Conservation (phyloP, 2,329 filamentous ascomycete genomes). For the Diplodia corticola region DNA sequence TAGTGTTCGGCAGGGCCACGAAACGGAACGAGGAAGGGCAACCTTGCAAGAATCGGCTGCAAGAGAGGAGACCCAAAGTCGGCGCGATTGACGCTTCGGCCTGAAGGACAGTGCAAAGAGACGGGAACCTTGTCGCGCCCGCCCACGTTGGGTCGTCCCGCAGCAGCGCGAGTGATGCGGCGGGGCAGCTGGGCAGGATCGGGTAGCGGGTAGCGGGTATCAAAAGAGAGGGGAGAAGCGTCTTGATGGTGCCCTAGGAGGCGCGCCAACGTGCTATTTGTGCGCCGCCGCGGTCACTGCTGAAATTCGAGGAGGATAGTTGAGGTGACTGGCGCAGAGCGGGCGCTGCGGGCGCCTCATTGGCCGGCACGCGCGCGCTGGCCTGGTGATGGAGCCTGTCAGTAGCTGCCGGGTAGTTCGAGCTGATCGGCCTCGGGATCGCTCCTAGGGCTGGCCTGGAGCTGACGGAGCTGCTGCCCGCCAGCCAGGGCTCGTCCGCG, state of each 20-base stretch:
- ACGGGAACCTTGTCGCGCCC: constrained; percentile 21
- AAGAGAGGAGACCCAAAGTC: constrained; percentile 20
- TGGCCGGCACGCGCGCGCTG: constrained; percentile 12
- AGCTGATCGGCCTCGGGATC: constrained; percentile 28
- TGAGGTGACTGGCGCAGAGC: constrained; percentile 17
- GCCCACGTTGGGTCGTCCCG: constrained; percentile 22
- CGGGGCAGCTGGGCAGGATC: not conserved
- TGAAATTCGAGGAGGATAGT: constrained; percentile 19
- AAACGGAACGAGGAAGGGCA: constrained; percentile 23
- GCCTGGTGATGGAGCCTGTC: constrained; percentile 1
- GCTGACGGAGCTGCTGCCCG: constrained; percentile 21
- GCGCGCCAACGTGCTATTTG: constrained; percentile 13
- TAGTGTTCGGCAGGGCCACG: constrained; percentile 33
- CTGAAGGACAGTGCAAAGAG: constrained; percentile 21
- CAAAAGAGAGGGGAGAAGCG: constrained; percentile 14
- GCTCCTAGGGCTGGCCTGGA: constrained; percentile 34
- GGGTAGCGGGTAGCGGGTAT: constrained; percentile 6
- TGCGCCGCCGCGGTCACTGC: constrained; percentile 19
- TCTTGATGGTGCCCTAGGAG: constrained; percentile 9
- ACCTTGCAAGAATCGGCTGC: constrained; percentile 23
- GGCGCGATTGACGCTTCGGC: constrained; percentile 23
- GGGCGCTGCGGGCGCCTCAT: constrained; percentile 20
- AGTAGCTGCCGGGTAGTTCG: constrained; percentile 19
- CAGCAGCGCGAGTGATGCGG: constrained; percentile 2
- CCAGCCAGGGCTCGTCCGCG: not conserved